Conservation (phyloP, 176 grass and related monocot species). For the Triticum timopheevii region DNA sequence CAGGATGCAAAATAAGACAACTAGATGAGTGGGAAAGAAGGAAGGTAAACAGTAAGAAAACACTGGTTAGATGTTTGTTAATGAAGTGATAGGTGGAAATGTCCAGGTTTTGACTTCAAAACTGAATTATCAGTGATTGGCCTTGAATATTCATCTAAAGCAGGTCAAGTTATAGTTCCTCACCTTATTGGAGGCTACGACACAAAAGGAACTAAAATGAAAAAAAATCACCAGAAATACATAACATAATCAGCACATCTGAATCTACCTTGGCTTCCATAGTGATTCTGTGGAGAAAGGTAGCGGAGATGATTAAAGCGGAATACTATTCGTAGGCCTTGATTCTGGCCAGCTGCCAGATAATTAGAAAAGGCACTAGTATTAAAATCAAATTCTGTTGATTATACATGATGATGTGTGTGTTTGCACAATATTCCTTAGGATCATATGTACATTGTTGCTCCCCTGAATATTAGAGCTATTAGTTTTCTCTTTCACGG, state of each 20-base stretch:
- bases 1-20: not conserved
- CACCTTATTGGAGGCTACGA: slow-evolving; percentile 21
- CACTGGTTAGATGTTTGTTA: slow-evolving; percentile 33
- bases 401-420: not conserved
- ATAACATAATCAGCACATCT: slow-evolving; percentile 37
- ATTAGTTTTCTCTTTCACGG: not conserved
- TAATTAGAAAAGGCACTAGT: not conserved
- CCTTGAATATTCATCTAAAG: slow-evolving; percentile 37
- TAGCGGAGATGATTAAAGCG: slow-evolving; percentile 34
- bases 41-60: slow-evolving; percentile 31
- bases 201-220: slow-evolving; percentile 35
- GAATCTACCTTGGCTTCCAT: slow-evolving; percentile 31
- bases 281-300: not conserved
- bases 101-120: slow-evolving; percentile 29
- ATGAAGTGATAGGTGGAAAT: slow-evolving; percentile 38
- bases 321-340: slow-evolving; percentile 30
- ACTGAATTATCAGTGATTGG: slow-evolving; percentile 38
- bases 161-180: slow-evolving; percentile 41
- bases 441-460: not conserved
- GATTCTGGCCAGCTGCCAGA: not conserved
- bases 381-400: not conserved
- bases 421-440: not conserved
- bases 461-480: not conserved
- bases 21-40: slow-evolving; percentile 22
- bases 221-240: slow-evolving; percentile 19